Percentiles rank a stretch among this genome's conserved stretches.
Conservation (phyloP, 208 protist species). For the Leishmania turanica region DNA sequence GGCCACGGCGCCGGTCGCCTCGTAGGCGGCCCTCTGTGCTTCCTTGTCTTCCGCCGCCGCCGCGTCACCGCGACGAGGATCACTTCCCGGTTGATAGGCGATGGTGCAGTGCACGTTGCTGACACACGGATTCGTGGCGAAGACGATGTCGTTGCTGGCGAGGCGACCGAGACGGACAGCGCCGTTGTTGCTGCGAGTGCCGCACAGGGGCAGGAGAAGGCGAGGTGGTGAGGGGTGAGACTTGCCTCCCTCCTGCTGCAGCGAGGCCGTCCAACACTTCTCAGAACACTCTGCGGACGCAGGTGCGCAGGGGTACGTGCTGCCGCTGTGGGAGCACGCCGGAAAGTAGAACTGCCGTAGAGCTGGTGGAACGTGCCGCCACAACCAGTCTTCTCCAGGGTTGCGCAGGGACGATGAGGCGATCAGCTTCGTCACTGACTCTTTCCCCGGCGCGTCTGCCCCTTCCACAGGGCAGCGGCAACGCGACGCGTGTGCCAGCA, state of each 20-base stretch:
- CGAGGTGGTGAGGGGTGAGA: neutral
- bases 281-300: neutral
- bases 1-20: neutral
- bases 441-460: neutral
- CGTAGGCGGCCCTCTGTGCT: neutral
- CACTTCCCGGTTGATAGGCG: constrained; percentile 4
- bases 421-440: no score
- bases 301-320: neutral
- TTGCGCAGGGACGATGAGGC: neutral
- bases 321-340: neutral
- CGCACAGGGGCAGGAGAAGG: constrained; percentile 33
- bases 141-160: constrained; percentile 36
- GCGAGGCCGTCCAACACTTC: neutral
- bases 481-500: constrained; percentile 17
- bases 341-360: constrained; percentile 1
- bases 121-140: constrained; percentile 51
- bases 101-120: constrained; percentile 57
- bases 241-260: neutral
- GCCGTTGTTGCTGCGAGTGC: constrained; percentile 19
- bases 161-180: constrained; percentile 43
- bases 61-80: neutral
- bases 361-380: neutral
- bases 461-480: neutral
- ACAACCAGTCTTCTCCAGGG: constrained; percentile 5
- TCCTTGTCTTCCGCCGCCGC: neutral